Evolutionary conservation across 106 monocot genomes (phyloP), one percentile per base, ranked within the genome.

Genomic region (Dioscorea dumetorum): DNA sequence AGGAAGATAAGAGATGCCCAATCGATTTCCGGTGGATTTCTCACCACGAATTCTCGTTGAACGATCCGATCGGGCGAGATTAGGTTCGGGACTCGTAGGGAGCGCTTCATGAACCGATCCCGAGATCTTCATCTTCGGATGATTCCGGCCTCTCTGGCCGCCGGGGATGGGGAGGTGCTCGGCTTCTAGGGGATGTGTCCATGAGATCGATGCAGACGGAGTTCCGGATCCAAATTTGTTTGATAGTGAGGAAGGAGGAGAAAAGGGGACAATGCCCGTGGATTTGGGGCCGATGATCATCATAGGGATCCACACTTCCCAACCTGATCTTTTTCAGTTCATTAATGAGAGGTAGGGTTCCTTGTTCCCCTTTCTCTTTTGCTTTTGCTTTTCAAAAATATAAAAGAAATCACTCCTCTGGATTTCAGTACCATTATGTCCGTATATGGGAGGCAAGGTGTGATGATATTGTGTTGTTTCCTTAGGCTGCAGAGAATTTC

Each of bases 121-220:
- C 23, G 35, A 81, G 41, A 1, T 72, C 76, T 57, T 80, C 80
- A 48, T 67, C 53, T 15, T 48, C 67, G 5, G 24, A n/a, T 1
- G 54, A 0, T 22, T 65, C 65, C 35, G 53, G 21, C 17, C 11
- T 9, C 22, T 66, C 62, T 67, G 53, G 67, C 68, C 13, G 35
- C 72, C 4, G 77, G 77, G 11, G 77, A 78, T 16, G 81, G 10
- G 81, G 81, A 50, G 81, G 81, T 6, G 76, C 81, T 11, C 68
- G 81, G 69, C 19, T 59, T 52, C 23, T 1, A 14, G 66, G 70
- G 18, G 59, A 58, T 17, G 58, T 13, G n/a, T 59, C 66, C 74
- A 75, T 66, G 33, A 21, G 48, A 2, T 33, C 53, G 17, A 18
- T 15, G 28, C 59, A 9, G 54, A 41, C 2, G 15, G 54, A 14